Base-by-base conservation (phyloP, 495 filamentous ascomycete genomes). In the Thermothielavioides terrestris region DNA sequence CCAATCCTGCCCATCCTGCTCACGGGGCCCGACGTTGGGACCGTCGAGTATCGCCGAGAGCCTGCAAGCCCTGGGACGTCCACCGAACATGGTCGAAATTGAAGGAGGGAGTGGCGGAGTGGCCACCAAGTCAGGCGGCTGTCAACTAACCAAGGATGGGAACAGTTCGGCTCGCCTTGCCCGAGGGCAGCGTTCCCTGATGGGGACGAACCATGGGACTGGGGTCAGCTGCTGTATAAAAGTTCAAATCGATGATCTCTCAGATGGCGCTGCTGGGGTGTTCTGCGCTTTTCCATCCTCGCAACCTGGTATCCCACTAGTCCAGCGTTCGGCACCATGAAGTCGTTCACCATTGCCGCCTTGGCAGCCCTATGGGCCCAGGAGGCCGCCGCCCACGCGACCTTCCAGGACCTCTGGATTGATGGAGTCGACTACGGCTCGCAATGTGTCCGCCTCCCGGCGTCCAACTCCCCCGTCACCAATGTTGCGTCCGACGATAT, bases 331-430 rank as follows among this genome's bases (percentile, higher is more conserved):
- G 6, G 28, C 49, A 32, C 36, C 32, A 75, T 75, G 73, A 75
- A 73, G 67, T 67, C 62, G 10, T 57, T 62, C 40, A 38, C 58
- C 15, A 15, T 63, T 43, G 57, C 61, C 45, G 54, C 61, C 45
- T 25, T 61, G 38, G 49, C 58, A 11, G 60, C 65, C 28, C 55
- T 74, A 8, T 56, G 56, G 21, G 64, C 61, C 22, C 59, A 59
- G 9, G 45, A 68, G 18, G 68, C 62, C 31, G 61, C 69, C 14
- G 70, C 68, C 31, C 75, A 78, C 46, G 70, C 75, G 26, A 74
- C 65, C 39, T 78, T 76, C 65, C 75, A 78, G 46, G 58, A 74
- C 36, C 66, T 78, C 46, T 77, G 72, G 71, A 59, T 77, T 11
- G 60, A 76, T 38, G 73, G 70, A 10, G 64, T 67, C 7, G 75